Evolutionary conservation across 148 eudicot species (phyloP), one percentile per base, ranked within the genome.

Genomic region (Fagopyrum homotropicum): DNA sequence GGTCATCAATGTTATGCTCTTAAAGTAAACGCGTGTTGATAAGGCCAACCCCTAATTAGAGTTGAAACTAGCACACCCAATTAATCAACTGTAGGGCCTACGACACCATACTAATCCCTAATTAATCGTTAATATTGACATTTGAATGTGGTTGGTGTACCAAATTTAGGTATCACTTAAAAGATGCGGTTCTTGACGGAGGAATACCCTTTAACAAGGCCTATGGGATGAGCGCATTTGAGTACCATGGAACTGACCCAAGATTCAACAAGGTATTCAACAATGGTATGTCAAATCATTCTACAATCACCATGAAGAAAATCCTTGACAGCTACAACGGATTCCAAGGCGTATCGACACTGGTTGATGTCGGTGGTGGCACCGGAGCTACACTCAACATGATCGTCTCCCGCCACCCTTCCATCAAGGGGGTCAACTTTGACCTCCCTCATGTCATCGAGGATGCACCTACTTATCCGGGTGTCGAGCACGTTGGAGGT

Each of bases 351-450:
- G 11, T 75, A 6, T 52, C 77, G 2, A 19, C 73, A 1, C 45
- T 74, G 10, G 77, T 73, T 7, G 81, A 79, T 54, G 73, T 79
- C 5, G 81, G 77, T 1, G 81, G 81, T 29, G 73, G 73, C 35
- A 79, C 52, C n/a, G 81, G 81, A 64, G 74, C 69, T 9, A 60
- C 74, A 1, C 69, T 79, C 1, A 74, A 75, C 43, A 70, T 69
- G 81, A 79, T 79, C 35, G 7, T 79, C 57, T 74, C 77, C 8
- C 69, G 70, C 17, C 69, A 79, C 17, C 77, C 81, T 0, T 8
- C 52, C 11, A 79, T 79, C 4, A 79, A 74, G 47, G 81, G 81
- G 17, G 74, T 79, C 68, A 79, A 79, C 56, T 79, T 78, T 43
- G 80, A 78, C 26, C 54, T 79, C 45, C 77, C 73, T 50, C 81